A percentile compares a stretch with the other conserved stretches of the same genome.
phyloP scores from a whole-genome alignment of 129 eudicot genomes.

The Artemisia argyi region DNA sequence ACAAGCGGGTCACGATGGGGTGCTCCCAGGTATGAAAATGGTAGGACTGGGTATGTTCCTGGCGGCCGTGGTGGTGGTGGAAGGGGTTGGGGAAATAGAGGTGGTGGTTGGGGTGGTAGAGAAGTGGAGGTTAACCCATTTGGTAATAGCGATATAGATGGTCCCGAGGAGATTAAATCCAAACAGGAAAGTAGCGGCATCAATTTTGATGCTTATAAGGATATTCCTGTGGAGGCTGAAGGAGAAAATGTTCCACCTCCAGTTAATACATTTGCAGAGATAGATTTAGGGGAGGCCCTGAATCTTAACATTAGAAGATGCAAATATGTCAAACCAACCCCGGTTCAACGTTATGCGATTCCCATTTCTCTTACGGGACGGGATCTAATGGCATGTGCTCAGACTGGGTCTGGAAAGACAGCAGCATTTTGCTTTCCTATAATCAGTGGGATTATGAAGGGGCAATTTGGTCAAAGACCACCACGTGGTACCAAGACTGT shows the following conservation, averaged over 20 bases:
- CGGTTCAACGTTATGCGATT: constrained; percentile 64
- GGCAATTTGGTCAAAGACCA: constrained; percentile 20
- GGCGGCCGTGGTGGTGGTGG: constrained; percentile 34
- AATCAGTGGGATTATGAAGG: constrained; percentile 49
- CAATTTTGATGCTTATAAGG: constrained; percentile 54
- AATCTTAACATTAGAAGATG: constrained; percentile 62
- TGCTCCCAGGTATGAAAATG: constrained; percentile 33
- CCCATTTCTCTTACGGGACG: constrained; percentile 64
- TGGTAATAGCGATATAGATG: constrained; percentile 41
- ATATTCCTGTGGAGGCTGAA: constrained; percentile 55
- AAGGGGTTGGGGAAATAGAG: constrained; percentile 54
- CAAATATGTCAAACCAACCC: constrained; percentile 64
- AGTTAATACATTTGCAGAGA: constrained; percentile 51
- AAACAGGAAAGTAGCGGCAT: constrained; percentile 33
- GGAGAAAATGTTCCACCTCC: constrained; percentile 59
- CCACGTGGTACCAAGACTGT: constrained; percentile 29
- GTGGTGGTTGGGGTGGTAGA: constrained; percentile 47
- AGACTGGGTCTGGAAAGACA: constrained; percentile 78
- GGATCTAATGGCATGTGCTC: constrained; percentile 84
- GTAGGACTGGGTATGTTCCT: neutral
- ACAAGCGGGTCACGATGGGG: constrained; percentile 40
- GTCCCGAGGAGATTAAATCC: constrained; percentile 30
- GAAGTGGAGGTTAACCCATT: constrained; percentile 59
- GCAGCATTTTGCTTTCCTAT: constrained; percentile 80
- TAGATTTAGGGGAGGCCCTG: constrained; percentile 52